Base-by-base conservation (phyloP, 129 eudicot genomes). In the Erigeron canadensis region DNA sequence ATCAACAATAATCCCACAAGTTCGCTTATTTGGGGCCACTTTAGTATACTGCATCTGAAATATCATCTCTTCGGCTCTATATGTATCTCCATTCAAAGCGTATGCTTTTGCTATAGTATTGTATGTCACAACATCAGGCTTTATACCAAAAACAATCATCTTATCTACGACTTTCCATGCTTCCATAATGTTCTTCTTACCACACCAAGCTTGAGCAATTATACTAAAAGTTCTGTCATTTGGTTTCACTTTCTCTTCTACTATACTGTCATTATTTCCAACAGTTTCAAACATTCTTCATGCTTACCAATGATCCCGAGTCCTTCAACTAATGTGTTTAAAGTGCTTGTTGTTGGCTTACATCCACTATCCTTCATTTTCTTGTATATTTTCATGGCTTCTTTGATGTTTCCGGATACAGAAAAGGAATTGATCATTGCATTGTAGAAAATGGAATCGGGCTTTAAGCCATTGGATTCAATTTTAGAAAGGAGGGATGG, bases 71-170 rank as follows among this genome's bases (percentile, higher is more conserved):
- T 94, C 96, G 5, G 95, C 96, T 80, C 71, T 80, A 19, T 79
- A 83, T 1, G 96, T 89, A 11, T 90, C 87, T 72, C 89, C 88
- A 67, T 64, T 84, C 81, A 84, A 70, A 67, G 96, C 89, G 84
- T 94, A 94, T 23, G 96, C 98, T 76, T 84, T 81, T 65, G 91
- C 98, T n/a, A 94, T 78, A n/a, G 96, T 94, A 67, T 94, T 94
- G 46, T 75, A 94, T 0, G 97, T 94, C 63, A 94, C 93, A 58
- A 77, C 95, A 87, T 89, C 93, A 51, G 96, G 96, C 50, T 77
- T 86, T 69, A 94, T 67, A 48, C 99, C 97, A 51, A 80, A 82
- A 28, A 63, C 86, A 71, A 82, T 75, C 99, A 94, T 94, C 60
- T 72, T 81, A 47, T 86, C 61, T 8, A 90, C 88, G 63, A 90